These are phyloP conservation scores for Quillaja saponaria DNA, from an alignment of 306 rosid species.

Conservation along the genomic window DNA sequence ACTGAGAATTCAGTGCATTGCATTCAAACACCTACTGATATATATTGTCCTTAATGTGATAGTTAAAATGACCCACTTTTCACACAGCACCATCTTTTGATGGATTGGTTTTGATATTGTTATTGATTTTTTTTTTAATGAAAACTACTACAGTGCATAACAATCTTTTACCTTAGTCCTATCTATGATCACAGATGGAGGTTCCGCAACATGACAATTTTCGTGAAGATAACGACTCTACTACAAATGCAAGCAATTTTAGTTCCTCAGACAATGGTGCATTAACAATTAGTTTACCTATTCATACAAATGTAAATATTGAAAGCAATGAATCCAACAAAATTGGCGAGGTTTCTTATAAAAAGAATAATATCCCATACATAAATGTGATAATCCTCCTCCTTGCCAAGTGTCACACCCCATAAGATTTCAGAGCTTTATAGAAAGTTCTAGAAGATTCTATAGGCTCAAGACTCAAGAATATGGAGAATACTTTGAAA, in stretches of 20 bases:
- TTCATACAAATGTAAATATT: conserved; percentile 39
- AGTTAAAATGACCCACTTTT: no score
- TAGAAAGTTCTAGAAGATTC: no score
- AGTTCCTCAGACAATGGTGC: conserved; percentile 32
- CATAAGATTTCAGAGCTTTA: no score
- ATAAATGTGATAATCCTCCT: conserved; percentile 67
- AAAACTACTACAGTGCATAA: no score
- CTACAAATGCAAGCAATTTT: conserved; percentile 33
- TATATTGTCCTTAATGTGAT: not conserved
- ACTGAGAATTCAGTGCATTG: conserved; percentile 2
- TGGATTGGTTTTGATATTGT: no score
- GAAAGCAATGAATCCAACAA: conserved; percentile 49
- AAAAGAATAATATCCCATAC: conserved; percentile 37
- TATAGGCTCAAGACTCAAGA: no score
- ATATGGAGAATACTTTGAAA: no score
- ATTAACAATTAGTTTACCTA: conserved; percentile 30
- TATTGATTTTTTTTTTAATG: no score
- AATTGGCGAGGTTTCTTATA: conserved; percentile 32
- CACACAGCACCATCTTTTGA: not conserved
- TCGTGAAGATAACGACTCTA: conserved; percentile 39
- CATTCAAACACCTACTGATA: conserved; percentile 10
- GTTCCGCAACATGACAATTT: conserved; percentile 40
- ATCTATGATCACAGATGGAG: conserved; percentile 61
- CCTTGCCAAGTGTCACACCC: no score
- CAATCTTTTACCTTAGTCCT: no score